Base-by-base conservation (phyloP, 1,284 basidiomycete species). In the Moniliella sp. region DNA sequence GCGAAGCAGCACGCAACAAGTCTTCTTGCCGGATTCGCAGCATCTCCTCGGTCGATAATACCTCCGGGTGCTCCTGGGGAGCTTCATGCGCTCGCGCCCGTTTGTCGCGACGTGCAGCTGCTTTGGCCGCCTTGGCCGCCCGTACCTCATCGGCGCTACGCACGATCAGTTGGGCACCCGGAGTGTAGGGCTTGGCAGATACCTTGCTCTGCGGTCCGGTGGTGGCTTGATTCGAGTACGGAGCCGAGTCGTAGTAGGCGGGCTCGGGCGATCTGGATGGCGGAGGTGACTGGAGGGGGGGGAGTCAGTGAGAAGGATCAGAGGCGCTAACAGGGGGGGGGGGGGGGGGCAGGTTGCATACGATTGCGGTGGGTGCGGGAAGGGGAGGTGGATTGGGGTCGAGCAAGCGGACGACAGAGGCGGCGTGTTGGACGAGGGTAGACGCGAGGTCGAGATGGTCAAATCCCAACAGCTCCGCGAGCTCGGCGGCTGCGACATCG, bases 401-500 rank as follows among this genome's bases (percentile, higher is more conserved):
- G 27, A 14, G 11, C 11, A 4, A 28, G 11, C 12, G 13, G 27
- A 15, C 13, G 11, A 15, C 12, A 14, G 11, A 13, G 7, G 5
- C 13, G 5, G 26, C 5, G 13, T 65, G 45, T 9, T 42, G 34
- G 21, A 66, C 47, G 1, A 63, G 62, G 13, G 61, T 59, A 10
- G 35, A 39, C 11, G 57, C 46, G 15, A 53, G 41, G 10, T 81
- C 80, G 19, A 84, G 71, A 17, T 78, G 71, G 41, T 88, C 80
- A 50, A 77, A 82, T 0, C 86, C 86, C 30, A 88, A 62, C n/a
- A 78, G 64, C 42, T 91, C 83, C 2, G 70, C 73, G 1, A 91
- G 61, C 43, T 79, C 75, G 18, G 66, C 69, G 15, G 80, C 21
- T 23, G 21, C 21, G n/a, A n/a, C n/a, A n/a, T n/a, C n/a, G n/a